Evolutionary conservation across 441 rosid species (phyloP).

Genomic region (Gossypium schwendimanii): DNA sequence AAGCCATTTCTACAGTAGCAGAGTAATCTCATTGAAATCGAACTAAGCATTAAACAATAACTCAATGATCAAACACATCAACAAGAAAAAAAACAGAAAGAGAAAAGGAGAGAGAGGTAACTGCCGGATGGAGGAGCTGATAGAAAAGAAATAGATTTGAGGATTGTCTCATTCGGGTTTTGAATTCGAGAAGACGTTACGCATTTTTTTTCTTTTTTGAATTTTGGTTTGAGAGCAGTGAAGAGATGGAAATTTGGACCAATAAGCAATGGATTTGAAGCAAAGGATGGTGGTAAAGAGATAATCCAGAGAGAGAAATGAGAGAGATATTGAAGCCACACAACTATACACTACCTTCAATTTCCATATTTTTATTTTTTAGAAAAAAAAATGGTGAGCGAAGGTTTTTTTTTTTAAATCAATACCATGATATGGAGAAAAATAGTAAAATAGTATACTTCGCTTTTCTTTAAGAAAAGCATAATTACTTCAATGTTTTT

Average conservation of each 20-base stretch:
- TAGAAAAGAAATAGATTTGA: slow-evolving; percentile 4
- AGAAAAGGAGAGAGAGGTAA: neutral
- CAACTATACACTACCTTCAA: slow-evolving; percentile 11
- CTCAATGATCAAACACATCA: neutral
- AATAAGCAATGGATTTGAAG: slow-evolving; percentile 34
- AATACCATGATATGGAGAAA: too few species aligned
- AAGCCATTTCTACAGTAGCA: slow-evolving; percentile 53
- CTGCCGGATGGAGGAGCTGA: neutral
- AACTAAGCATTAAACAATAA: slow-evolving; percentile 28
- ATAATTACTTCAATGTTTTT: too few species aligned
- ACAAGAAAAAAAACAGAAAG: neutral
- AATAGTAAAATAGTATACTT: too few species aligned
- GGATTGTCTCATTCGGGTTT: slow-evolving; percentile 8
- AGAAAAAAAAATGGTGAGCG: too few species aligned
- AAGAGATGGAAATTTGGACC: slow-evolving; percentile 23
- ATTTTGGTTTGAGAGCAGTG: slow-evolving; percentile 1
- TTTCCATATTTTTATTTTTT: neutral
- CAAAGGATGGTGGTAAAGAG: slow-evolving; percentile 26
- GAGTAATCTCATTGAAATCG: slow-evolving; percentile 42
- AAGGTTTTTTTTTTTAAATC: too few species aligned
- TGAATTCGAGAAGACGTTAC: slow-evolving; percentile 10
- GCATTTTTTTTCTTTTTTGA: neutral
- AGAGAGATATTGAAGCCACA: slow-evolving; percentile 47
- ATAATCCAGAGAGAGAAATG: slow-evolving; percentile 41
- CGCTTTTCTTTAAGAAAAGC: too few species aligned